Conservation (phyloP, 495 filamentous ascomycete genomes). For the Jackrogersella minutella region DNA sequence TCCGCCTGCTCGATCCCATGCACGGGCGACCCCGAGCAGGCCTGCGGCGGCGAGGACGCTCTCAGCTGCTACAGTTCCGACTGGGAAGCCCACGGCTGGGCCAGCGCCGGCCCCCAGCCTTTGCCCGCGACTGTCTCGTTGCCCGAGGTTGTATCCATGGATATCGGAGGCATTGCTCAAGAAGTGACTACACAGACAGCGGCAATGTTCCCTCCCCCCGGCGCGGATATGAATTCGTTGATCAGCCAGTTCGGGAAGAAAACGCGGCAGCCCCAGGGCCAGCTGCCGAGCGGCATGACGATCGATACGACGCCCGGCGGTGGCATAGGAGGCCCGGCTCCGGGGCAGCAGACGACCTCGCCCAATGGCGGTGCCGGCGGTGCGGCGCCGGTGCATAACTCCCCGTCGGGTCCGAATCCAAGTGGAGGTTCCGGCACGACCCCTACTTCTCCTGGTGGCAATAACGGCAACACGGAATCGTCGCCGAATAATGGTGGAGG, state of each 20-base stretch:
- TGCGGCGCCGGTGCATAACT: not conserved
- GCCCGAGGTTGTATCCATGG: constrained; percentile 32
- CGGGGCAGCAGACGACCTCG: constrained; percentile 1
- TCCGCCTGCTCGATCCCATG: constrained; percentile 54
- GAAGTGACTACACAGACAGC: constrained; percentile 29
- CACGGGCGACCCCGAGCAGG: constrained; percentile 52
- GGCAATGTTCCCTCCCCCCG: constrained; percentile 29
- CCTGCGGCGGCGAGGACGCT: constrained; percentile 56
- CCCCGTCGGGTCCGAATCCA: not conserved
- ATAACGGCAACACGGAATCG: not conserved
- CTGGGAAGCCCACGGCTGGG: constrained; percentile 45
- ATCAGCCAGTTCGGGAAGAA: constrained; percentile 29
- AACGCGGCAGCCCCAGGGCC: constrained; percentile 31
- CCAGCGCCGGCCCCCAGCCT: constrained; percentile 40
- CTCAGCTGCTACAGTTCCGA: constrained; percentile 53
- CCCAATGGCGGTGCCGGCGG: not conserved
- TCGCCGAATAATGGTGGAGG: constrained; percentile 6
- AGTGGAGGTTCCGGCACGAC: not conserved
- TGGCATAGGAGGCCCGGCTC: constrained; percentile 9
- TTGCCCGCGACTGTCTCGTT: constrained; percentile 31
- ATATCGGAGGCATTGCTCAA: constrained; percentile 37
- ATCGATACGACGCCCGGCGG: not conserved
- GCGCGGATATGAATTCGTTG: constrained; percentile 25
- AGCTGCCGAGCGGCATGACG: constrained; percentile 31
- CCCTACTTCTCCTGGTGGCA: constrained; percentile 8